A percentile compares a stretch with the other conserved stretches of the same genome.
Evolutionary conservation across 2,329 filamentous ascomycete species (phyloP).

Genomic region (Cladosporium sp.): DNA sequence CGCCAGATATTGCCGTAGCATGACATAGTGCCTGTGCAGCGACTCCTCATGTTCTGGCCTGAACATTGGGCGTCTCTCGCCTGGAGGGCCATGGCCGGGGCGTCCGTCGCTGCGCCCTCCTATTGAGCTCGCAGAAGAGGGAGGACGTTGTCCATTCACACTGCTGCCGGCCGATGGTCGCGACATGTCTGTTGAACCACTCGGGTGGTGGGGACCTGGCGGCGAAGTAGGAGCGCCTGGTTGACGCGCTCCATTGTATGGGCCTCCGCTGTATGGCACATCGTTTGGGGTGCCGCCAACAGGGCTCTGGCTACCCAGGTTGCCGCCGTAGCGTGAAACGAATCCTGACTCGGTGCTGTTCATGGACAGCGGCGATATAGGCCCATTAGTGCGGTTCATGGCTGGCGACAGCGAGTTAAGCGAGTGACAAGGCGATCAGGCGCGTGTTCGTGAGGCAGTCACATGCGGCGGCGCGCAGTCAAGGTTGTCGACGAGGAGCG

Average conservation of each 20-base stretch:
- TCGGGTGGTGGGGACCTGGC: conserved; percentile 42
- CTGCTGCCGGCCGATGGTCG: conserved; percentile 56
- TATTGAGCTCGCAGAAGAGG: conserved; percentile 87
- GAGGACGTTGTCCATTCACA: conserved; percentile 48
- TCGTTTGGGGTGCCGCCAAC: conserved; percentile 27
- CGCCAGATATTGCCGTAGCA: conserved; percentile 74
- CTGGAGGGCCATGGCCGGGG: conserved; percentile 32
- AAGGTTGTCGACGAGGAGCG: background rate
- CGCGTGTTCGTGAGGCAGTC: background rate
- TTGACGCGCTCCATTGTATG: conserved; percentile 34
- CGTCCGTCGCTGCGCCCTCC: conserved; percentile 79
- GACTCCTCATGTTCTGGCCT: conserved; percentile 60
- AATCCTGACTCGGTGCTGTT: conserved; percentile 69
- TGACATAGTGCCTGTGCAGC: conserved; percentile 76
- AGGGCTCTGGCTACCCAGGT: conserved; percentile 22
- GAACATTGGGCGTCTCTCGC: conserved; percentile 56
- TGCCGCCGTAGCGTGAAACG: conserved; percentile 30
- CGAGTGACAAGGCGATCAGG: conserved; percentile 9
- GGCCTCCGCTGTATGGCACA: conserved; percentile 30
- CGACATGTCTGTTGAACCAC: conserved; percentile 40
- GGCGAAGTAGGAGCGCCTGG: conserved; percentile 30
- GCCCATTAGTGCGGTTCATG: conserved; percentile 21
- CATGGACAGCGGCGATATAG: conserved; percentile 75
- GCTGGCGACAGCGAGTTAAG: background rate
- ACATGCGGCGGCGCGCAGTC: conserved; percentile 16